Conservation (phyloP, 441 rosid species). For the Francoa sonchifolia region DNA sequence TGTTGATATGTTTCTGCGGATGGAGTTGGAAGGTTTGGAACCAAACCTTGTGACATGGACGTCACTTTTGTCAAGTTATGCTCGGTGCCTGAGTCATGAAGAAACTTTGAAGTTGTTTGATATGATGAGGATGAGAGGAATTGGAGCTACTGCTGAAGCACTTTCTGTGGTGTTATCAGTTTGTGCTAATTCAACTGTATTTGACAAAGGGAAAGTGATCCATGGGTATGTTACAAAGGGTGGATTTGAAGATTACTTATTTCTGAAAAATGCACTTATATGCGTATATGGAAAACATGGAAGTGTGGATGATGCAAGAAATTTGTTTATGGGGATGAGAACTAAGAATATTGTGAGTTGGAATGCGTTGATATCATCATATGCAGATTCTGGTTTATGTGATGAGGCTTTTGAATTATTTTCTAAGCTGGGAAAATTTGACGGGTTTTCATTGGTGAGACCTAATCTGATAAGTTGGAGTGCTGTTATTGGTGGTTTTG, state of each 20-base stretch:
- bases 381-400: slow-evolving; percentile 48
- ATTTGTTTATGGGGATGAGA: slow-evolving; percentile 31
- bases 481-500: slow-evolving; percentile 50
- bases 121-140: slow-evolving; percentile 48
- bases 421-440: slow-evolving; percentile 28
- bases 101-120: slow-evolving; percentile 60
- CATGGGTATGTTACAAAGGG: slow-evolving; percentile 51
- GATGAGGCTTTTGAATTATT: slow-evolving; percentile 46
- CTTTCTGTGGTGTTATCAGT: slow-evolving; percentile 60
- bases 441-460: slow-evolving; percentile 16
- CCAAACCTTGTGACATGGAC: slow-evolving; percentile 83
- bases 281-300: slow-evolving; percentile 48
- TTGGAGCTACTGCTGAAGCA: slow-evolving; percentile 33
- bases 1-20: slow-evolving; percentile 41
- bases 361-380: slow-evolving; percentile 60
- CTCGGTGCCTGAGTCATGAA: slow-evolving; percentile 55
- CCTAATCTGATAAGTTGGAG: slow-evolving; percentile 62
- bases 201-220: slow-evolving; percentile 45
- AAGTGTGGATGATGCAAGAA: slow-evolving; percentile 25
- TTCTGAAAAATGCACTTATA: slow-evolving; percentile 43
- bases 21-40: slow-evolving; percentile 46
- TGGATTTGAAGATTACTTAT: slow-evolving; percentile 45
- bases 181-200: slow-evolving; percentile 41
- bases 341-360: slow-evolving; percentile 47
- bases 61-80: slow-evolving; percentile 77